Evolutionary conservation across 2,329 filamentous ascomycete genomes (phyloP).

Genomic region (Fusarium pseudocircinatum): DNA sequence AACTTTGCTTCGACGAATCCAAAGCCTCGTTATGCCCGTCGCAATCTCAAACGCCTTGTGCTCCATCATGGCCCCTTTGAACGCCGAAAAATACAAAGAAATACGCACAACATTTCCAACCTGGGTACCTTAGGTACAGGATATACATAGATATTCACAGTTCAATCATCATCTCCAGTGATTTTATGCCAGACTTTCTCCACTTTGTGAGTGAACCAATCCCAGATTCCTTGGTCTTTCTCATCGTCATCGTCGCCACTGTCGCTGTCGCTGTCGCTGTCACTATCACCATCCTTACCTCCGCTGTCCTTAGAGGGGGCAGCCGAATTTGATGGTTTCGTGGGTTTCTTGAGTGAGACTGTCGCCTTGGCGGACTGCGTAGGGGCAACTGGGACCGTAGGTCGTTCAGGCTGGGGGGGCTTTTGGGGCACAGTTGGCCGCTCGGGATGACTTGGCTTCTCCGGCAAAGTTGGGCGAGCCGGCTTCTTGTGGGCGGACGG

Average conservation of each 20-base stretch:
- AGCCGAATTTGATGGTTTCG: slow-evolving; percentile 26
- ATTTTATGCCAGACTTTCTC: slow-evolving; percentile 59
- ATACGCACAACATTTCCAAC: background rate
- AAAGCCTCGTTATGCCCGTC: background rate
- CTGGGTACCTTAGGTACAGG: no score
- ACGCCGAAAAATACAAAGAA: slow-evolving; percentile 24
- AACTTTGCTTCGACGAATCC: background rate
- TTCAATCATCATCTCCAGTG: slow-evolving; percentile 42
- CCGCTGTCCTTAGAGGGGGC: slow-evolving; percentile 24
- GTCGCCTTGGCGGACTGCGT: slow-evolving; percentile 32
- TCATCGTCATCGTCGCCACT: slow-evolving; percentile 40
- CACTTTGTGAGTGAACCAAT: slow-evolving; percentile 62
- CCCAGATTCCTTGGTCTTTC: slow-evolving; percentile 55
- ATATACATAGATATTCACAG: background rate
- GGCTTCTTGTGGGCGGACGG: slow-evolving; percentile 25
- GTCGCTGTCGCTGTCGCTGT: slow-evolving; percentile 1
- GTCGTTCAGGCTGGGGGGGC: slow-evolving; percentile 22
- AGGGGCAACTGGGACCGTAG: slow-evolving; percentile 17
- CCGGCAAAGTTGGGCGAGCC: slow-evolving; percentile 34
- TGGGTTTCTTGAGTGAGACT: slow-evolving; percentile 27
- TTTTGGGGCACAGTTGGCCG: slow-evolving; percentile 28
- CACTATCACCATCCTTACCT: slow-evolving; percentile 12
- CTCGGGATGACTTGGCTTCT: slow-evolving; percentile 26
- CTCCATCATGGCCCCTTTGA: slow-evolving; percentile 2
- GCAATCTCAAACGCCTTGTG: slow-evolving; percentile 16